Evolutionary conservation across 768 basidiomycete species (phyloP), one percentile per base, ranked within the genome.

Genomic region (Cystofilobasidium capitatum): DNA sequence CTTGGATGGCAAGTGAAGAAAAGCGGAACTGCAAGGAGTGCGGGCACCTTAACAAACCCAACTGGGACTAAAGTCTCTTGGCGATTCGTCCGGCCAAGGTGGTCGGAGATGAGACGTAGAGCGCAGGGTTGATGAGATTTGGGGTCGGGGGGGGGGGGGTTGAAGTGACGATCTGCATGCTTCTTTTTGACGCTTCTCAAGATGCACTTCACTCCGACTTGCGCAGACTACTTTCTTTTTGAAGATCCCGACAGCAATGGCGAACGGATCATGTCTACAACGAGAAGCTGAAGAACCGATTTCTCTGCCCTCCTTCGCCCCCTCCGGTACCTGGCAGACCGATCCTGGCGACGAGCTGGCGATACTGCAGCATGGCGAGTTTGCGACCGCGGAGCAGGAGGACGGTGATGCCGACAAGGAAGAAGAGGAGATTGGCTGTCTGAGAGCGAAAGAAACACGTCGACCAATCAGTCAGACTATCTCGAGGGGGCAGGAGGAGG

Each of bases 261-360:
- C n/a, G n/a, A n/a, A n/a, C n/a, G n/a, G n/a, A n/a, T n/a, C n/a
- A n/a, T n/a, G n/a, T n/a, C n/a, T n/a, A 55, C 9, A 55, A 31
- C 51, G 51, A 55, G 51, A 55, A 55, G 10, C 29, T 31, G 51
- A 55, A 16, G 31, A 55, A 55, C 3, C 51, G 26, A 31, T 33
- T 33, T 13, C 51, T 16, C 51, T 55, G 51, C 7, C 13, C 51
- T 4, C 51, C 31, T 16, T 26, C 44, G 31, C 62, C 62, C 26
- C 62, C 49, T 16, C 45, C 26, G n/a, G 55, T 13, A 3, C 57
- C 57, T 13, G 61, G 61, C 3, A 89, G 77, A 0, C 91, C 91
- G 66, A 96, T 94, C 71, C 91, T 81, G 14, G 88, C 91, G 58
- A 90, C 91, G 42, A 96, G 79, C 74, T 87, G 84, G 66, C 88